These are phyloP conservation scores for Trichoderma sp. DNA, from an alignment of 2,329 filamentous ascomycete genomes.

Conservation along the genomic window DNA sequence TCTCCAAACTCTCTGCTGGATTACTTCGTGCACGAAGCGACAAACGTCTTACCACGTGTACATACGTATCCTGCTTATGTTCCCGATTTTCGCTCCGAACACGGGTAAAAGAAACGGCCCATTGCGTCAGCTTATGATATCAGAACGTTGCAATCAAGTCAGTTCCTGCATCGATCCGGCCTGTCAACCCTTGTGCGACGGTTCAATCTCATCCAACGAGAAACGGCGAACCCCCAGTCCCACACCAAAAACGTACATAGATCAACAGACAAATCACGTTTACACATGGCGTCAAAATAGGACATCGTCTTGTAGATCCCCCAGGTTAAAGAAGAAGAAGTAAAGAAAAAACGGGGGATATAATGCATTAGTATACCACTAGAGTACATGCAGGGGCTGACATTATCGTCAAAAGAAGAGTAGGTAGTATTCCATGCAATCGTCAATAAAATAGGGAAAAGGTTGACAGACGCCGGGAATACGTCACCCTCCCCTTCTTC, in stretches of 20 bases:
- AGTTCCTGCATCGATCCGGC: neutral
- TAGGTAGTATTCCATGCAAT: constrained; percentile 16
- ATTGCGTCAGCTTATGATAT: constrained; percentile 1
- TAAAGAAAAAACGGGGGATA: constrained; percentile 1
- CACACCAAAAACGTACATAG: neutral
- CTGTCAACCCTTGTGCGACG: neutral
- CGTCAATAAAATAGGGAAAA: constrained; percentile 11
- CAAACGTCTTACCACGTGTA: neutral
- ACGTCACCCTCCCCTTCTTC: neutral
- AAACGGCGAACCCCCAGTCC: neutral
- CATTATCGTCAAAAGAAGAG: constrained; percentile 16
- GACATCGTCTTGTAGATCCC: neutral
- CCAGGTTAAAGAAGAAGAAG: neutral
- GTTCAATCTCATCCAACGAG: neutral
- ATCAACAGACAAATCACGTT: neutral
- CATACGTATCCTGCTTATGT: neutral
- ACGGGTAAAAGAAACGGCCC: neutral
- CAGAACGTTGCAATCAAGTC: neutral
- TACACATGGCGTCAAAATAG: neutral
- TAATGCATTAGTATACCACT: constrained; percentile 19
- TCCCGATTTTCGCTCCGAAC: neutral
- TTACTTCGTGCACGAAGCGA: neutral
- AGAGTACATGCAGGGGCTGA: constrained; percentile 18
- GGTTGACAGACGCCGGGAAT: neutral
- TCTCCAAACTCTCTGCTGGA: neutral